Evolutionary conservation across 345 rosid genomes (phyloP), one percentile per base, ranked within the genome.

Genomic region (Eucalyptus curtisii): DNA sequence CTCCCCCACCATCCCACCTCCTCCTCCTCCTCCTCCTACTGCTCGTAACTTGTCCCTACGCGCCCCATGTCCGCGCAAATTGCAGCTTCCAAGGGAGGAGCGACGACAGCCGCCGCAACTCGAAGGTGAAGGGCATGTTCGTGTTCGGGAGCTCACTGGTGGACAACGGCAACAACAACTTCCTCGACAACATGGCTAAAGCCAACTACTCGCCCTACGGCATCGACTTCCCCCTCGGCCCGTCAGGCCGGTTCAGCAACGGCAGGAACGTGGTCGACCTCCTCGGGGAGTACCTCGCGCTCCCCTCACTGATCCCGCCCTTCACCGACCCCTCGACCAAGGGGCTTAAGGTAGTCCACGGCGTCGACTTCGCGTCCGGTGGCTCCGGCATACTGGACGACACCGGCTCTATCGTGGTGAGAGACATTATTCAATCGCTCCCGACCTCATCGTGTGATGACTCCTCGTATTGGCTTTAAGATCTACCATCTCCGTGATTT

Each of bases 151-250:
- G 96, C 94, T 94, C 96, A 50, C 87, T 95, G 76, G 93, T 95
- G 48, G 97, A 95, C 90, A 94, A 93, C 87, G 97, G 96, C 45
- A 95, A 95, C 95, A 95, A 95, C 92, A 94, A 95, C 90, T 92
- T 89, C 90, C 95, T 94, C 44, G 42, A 87, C 87, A 88, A 91
- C 3, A 8, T n/a, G 13, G 93, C 95, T 4, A 93, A 89, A 86
- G 95, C 94, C 24, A 87, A 94, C 86, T 95, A 87, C 90, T 80
- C 85, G n/a, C 96, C 97, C 0, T 95, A 95, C 45, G 97, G 97
- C 31, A 64, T 94, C 15, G 96, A 95, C 88, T 94, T 94, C 64
- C 92, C 94, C 14, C 31, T 22, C 16, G 96, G 95, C 1, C 95
- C 96, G 15, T 90, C 96, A 8, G 96, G 97, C 4, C 88, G 97